A percentile compares a stretch with the other conserved stretches of the same genome.
These are phyloP conservation scores for Ganoderma resinaceum DNA, from an alignment of 1,284 basidiomycete species.

Conservation along the genomic window DNA sequence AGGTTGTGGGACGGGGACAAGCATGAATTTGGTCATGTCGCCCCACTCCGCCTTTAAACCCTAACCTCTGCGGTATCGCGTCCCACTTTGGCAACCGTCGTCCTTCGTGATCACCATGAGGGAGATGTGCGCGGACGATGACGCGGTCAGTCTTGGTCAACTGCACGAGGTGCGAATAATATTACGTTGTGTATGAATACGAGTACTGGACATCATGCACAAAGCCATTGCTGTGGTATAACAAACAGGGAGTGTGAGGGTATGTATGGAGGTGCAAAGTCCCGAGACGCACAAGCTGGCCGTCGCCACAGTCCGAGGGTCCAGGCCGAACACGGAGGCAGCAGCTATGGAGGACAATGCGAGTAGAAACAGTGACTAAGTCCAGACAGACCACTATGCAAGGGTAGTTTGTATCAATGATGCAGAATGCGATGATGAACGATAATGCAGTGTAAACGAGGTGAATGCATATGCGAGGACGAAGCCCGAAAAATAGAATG, in stretches of 20 bases:
- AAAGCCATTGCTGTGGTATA: constrained; percentile 17
- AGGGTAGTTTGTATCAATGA: constrained; percentile 11
- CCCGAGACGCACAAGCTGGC: constrained; percentile 11
- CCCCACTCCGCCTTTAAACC: background rate
- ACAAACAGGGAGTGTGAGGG: constrained; percentile 21
- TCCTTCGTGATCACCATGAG: background rate
- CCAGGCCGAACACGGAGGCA: constrained; percentile 11
- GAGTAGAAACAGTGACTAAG: background rate
- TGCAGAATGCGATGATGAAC: constrained; percentile 3
- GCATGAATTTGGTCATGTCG: background rate
- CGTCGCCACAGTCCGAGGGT: constrained; percentile 15
- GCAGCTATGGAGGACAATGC: constrained; percentile 18
- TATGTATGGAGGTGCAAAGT: constrained; percentile 17
- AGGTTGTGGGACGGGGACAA: constrained; percentile 13
- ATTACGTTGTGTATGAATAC: constrained; percentile 10
- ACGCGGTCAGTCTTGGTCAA: background rate
- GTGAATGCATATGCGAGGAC: constrained; percentile 15
- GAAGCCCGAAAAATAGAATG: background rate
- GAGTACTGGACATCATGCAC: constrained; percentile 13
- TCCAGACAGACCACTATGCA: constrained; percentile 6
- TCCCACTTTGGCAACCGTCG: background rate
- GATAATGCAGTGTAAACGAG: constrained; percentile 4
- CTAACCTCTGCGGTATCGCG: background rate
- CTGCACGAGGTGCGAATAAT: constrained; percentile 5
- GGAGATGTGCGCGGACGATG: background rate